Conservation (phyloP, 2,329 filamentous ascomycete species). For the Pseudogymnoascus sp. region DNA sequence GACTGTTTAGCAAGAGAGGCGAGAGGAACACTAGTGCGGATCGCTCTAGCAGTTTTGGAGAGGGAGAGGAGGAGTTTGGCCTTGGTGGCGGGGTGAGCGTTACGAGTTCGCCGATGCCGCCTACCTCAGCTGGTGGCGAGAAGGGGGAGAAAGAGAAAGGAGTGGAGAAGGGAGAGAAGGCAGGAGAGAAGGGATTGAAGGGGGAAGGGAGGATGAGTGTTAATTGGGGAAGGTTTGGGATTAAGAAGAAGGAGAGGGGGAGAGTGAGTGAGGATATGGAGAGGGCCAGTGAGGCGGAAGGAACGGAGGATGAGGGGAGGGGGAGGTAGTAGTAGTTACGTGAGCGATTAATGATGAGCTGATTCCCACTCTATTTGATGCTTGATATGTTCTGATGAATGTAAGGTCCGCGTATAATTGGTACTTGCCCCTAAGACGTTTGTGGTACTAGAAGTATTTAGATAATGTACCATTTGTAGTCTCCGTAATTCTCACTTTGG, state of each 20-base stretch:
- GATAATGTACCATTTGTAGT: neutral
- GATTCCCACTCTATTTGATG: neutral
- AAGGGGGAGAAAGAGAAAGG: slow-evolving; percentile 35
- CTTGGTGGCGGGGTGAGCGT: slow-evolving; percentile 37
- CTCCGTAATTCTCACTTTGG: neutral
- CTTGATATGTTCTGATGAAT: neutral
- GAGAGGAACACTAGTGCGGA: slow-evolving; percentile 42
- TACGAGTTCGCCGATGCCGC: slow-evolving; percentile 36
- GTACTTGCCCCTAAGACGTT: neutral
- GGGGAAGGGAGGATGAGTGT: slow-evolving; percentile 24
- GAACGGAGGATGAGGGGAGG: slow-evolving; percentile 21
- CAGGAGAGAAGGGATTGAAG: slow-evolving; percentile 9
- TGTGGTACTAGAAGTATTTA: neutral
- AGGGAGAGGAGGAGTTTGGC: slow-evolving; percentile 41
- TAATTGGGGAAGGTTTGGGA: slow-evolving; percentile 24
- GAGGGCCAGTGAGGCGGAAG: slow-evolving; percentile 23
- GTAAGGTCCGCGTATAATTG: neutral
- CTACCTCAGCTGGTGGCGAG: slow-evolving; percentile 41
- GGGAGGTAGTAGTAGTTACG: neutral
- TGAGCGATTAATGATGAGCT: neutral
- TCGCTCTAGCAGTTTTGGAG: slow-evolving; percentile 47
- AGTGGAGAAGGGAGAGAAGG: slow-evolving; percentile 29
- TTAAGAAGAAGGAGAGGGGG: slow-evolving; percentile 20
- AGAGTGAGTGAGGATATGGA: slow-evolving; percentile 25
- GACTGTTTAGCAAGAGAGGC: neutral